phyloP scores from a whole-genome alignment of 768 basidiomycete species.

The Leccinum truebloodii region DNA sequence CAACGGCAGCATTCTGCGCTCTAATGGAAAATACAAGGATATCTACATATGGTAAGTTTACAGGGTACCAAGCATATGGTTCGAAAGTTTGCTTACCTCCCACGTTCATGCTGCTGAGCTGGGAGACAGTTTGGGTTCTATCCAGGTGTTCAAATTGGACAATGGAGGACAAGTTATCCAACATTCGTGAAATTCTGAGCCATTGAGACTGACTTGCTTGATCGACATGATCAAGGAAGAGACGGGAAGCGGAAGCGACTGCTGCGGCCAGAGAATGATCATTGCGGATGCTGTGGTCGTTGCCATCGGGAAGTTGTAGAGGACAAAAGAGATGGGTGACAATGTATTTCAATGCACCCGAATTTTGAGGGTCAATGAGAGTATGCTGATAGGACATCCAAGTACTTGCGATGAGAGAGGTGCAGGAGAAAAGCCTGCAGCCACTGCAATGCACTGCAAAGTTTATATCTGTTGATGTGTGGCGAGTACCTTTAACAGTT shows the following conservation, averaged over 20 bases:
- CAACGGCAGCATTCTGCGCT: slow-evolving; percentile 48
- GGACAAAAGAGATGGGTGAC: slow-evolving; percentile 45
- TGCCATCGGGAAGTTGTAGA: slow-evolving; percentile 38
- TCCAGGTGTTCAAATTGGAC: slow-evolving; percentile 18
- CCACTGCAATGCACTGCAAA: not conserved
- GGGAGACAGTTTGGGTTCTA: slow-evolving; percentile 3
- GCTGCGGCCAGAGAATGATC: slow-evolving; percentile 30
- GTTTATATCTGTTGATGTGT: not conserved
- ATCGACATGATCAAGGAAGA: slow-evolving; percentile 8
- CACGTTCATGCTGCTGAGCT: slow-evolving; percentile 8
- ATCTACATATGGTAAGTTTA: slow-evolving; percentile 29
- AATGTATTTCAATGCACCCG: slow-evolving; percentile 25
- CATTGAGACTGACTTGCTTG: not conserved
- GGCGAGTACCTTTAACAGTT: not conserved
- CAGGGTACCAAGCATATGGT: not conserved
- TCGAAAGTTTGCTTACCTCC: slow-evolving; percentile 8
- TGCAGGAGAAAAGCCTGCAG: not conserved
- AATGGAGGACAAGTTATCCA: not conserved
- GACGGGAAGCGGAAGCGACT: slow-evolving; percentile 19
- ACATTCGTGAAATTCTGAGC: not conserved
- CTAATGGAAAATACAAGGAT: slow-evolving; percentile 39
- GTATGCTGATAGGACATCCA: not conserved
- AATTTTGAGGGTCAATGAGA: slow-evolving; percentile 1
- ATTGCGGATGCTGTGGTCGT: slow-evolving; percentile 16
- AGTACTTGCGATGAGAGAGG: not conserved